Base-by-base conservation (phyloP, 78 protist genomes). In the Emiliania huxleyi region DNA sequence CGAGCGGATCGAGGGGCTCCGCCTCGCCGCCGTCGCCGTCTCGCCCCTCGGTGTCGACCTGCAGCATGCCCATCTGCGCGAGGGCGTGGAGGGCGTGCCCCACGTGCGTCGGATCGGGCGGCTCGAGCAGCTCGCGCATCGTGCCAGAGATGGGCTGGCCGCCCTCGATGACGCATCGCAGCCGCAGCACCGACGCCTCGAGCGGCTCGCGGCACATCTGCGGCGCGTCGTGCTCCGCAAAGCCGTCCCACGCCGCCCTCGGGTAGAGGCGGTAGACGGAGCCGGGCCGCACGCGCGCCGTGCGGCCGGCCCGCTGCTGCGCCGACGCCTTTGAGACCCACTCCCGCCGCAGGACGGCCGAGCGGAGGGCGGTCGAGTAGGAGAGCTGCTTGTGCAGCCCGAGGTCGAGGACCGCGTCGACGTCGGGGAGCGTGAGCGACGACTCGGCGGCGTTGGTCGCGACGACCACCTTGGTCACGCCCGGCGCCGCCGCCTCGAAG, bases 371-470 rank as follows among this genome's bases (percentile, higher is more conserved):
- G 15, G 29, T 52, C 15, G 62, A 52, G 62, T 52, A 15, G 29
- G 15, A 4, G n/a, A 62, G 75, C 75, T 62, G 75, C 75, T 21
- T 62, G n/a, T 21, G 75, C 42, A 11, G 8, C 33, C 83, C 85
- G 33, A 79, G 29, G 52, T 15, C 1, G 87, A 79, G 2, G 87
- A 79, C 52, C 52, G 33, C 52, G 49, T 79, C 87, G 29, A 79
- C 87, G 35, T 79, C 87, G 52, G 87, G 87, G 1, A 79, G 35
- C 15, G 87, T 79, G 35, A 79, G 15, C 4, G 40, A 26, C 48
- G 87, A 79, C 18, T 79, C 87, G 19, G 87, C 87, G 11, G 87
- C 87, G 35, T 79, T 79, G 19, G 87, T 79, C 21, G 87, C 87
- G 15, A 11, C 87, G 21, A 79, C 12, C 38, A 79, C 52, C 19